Evolutionary conservation across 257 asterid species (phyloP).

Genomic region (Oldenlandia corymbosa): DNA sequence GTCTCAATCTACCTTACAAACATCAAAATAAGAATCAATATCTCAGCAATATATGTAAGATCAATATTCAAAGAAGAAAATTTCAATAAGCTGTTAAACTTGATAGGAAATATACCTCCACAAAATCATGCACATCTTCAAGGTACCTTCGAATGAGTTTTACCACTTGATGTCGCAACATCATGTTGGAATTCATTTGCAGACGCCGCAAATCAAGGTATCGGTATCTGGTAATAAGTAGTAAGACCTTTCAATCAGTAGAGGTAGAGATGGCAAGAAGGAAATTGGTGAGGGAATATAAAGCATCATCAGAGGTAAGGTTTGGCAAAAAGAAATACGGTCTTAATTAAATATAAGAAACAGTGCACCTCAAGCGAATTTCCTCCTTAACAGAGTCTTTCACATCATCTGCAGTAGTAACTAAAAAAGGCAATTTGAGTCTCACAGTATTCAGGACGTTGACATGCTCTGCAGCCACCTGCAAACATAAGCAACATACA

Average conservation of each 20-base stretch:
- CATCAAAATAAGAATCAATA: conserved; percentile 73
- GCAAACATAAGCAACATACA: conserved; percentile 24
- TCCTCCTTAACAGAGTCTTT: conserved; percentile 80
- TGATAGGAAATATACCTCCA: conserved; percentile 68
- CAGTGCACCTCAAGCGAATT: conserved; percentile 69
- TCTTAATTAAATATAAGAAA: not conserved
- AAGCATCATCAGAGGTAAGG: not conserved
- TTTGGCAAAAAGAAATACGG: too few relatives aligned
- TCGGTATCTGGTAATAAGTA: conserved; percentile 53
- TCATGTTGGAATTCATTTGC: conserved; percentile 64
- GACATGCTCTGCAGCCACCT: conserved; percentile 86
- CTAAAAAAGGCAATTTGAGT: conserved; percentile 82
- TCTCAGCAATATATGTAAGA: conserved; percentile 13
- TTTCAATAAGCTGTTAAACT: conserved; percentile 8
- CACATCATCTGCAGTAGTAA: conserved; percentile 77
- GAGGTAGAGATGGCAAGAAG: not conserved
- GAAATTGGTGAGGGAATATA: not conserved
- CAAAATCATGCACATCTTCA: conserved; percentile 81
- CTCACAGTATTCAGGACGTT: conserved; percentile 70
- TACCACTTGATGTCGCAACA: conserved; percentile 85
- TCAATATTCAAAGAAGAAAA: conserved; percentile 4
- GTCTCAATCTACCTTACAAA: conserved; percentile 98
- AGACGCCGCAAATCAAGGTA: conserved; percentile 93
- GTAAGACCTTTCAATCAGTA: conserved; percentile 17
- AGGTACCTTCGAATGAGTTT: conserved; percentile 85